phyloP scores from a whole-genome alignment of 805 yeast genomes.

The Hanseniaspora osmophila region DNA sequence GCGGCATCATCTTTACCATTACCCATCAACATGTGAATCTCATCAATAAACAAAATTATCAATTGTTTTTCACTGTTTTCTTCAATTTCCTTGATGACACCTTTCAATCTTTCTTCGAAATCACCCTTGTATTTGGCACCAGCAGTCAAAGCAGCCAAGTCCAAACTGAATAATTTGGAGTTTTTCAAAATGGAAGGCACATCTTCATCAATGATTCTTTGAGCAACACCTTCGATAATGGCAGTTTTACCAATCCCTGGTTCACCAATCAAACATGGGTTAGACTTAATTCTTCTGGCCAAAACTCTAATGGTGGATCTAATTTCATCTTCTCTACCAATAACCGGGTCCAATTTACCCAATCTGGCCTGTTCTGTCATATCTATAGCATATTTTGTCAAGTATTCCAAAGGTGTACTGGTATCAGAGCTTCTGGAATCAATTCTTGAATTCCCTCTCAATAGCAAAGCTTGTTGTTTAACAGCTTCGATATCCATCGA shows the following conservation, averaged over 20 bases:
- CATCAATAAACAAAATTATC: conserved; percentile 88
- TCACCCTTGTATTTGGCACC: conserved; percentile 99
- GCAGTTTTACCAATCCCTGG: conserved; percentile 99
- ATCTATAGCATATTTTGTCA: conserved; percentile 82
- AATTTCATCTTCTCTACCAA: conserved; percentile 97
- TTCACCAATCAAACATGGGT: conserved; percentile 93
- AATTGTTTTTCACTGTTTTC: conserved; percentile 51
- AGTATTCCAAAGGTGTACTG: conserved; percentile 67
- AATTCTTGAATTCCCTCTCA: conserved; percentile 83
- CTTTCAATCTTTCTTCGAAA: conserved; percentile 94
- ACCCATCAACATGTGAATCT: conserved; percentile 98
- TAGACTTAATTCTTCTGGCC: conserved; percentile 94
- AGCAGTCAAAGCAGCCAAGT: conserved; percentile 91
- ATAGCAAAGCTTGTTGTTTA: conserved; percentile 59
- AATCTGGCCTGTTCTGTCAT: conserved; percentile 85
- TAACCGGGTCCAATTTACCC: conserved; percentile 94
- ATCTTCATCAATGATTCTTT: conserved; percentile 87
- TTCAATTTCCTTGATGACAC: conserved; percentile 87
- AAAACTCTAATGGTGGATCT: conserved; percentile 87
- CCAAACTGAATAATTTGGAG: conserved; percentile 74
- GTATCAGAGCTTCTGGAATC: conserved; percentile 93
- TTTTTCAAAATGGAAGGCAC: conserved; percentile 79
- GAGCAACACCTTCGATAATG: conserved; percentile 97
- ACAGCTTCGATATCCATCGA: conserved; percentile 55
- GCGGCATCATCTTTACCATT: conserved; percentile 97